These are phyloP conservation scores for Aureobasidium subglaciale DNA, from an alignment of 2,329 filamentous ascomycete genomes.

Conservation along the genomic window DNA sequence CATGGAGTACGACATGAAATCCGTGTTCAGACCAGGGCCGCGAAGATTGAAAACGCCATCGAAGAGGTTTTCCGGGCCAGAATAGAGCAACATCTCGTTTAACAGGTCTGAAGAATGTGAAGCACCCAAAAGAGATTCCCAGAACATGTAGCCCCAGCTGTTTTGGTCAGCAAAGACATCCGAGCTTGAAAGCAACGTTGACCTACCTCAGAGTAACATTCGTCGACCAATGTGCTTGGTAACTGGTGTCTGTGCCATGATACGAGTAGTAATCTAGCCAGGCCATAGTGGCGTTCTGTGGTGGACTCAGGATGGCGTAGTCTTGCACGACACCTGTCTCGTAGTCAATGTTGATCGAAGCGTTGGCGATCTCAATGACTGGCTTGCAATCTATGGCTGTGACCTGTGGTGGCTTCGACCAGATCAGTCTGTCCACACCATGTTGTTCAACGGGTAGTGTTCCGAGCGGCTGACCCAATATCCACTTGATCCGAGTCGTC, in stretches of 20 bases:
- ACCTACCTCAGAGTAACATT: background rate
- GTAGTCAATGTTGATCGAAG: background rate
- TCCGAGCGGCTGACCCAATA: background rate
- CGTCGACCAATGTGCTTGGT: background rate
- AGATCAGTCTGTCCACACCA: background rate
- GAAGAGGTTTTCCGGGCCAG: background rate
- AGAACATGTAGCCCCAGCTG: background rate
- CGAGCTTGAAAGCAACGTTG: background rate
- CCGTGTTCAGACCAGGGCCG: background rate
- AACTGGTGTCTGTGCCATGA: background rate
- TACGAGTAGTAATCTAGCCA: background rate
- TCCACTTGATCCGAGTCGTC: background rate
- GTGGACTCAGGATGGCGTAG: background rate
- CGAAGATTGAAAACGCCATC: background rate
- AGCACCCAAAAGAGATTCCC: background rate
- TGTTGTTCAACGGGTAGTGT: too few species aligned
- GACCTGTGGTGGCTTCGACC: background rate
- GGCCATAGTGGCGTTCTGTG: background rate
- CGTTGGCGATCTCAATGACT: background rate
- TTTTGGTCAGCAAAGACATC: background rate
- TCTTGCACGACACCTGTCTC: background rate
- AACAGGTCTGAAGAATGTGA: background rate
- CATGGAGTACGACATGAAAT: slow-evolving; percentile 8
- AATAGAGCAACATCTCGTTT: background rate
- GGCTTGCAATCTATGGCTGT: background rate